phyloP scores from a whole-genome alignment of 768 basidiomycete genomes.

The Leucogyrophana mollusca region DNA sequence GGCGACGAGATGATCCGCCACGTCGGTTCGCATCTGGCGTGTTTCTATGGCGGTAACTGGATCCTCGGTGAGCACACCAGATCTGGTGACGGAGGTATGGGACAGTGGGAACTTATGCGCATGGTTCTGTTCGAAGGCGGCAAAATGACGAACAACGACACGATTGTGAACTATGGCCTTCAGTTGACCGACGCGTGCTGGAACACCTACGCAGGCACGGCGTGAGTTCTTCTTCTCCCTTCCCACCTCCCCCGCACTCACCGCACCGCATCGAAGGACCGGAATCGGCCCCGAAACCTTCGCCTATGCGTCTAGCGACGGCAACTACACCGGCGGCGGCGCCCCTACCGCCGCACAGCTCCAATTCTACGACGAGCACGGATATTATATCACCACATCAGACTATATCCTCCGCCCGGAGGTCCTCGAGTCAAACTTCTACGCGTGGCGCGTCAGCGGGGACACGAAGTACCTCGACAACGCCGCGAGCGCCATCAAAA shows the following conservation, averaged over 20 bases:
- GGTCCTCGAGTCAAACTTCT: conserved; percentile 80
- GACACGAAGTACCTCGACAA: conserved; percentile 65
- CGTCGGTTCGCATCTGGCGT: conserved; percentile 71
- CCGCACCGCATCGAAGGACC: conserved; percentile 40
- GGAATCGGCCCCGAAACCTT: conserved; percentile 78
- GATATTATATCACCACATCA: conserved; percentile 58
- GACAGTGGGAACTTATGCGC: conserved; percentile 5
- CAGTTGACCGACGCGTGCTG: conserved; percentile 70
- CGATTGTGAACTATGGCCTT: conserved; percentile 63
- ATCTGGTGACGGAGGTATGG: not conserved
- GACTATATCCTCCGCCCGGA: conserved; percentile 70
- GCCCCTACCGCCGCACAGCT: conserved; percentile 35
- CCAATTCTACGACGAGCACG: conserved; percentile 57
- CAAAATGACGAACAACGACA: conserved; percentile 64
- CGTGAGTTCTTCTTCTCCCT: conserved; percentile 36
- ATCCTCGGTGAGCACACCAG: conserved; percentile 46
- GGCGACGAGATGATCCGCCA: conserved; percentile 43
- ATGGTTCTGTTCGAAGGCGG: conserved; percentile 44
- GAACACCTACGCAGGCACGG: conserved; percentile 76
- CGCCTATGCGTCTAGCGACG: conserved; percentile 60
- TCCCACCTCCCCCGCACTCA: conserved; percentile 1
- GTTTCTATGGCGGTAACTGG: conserved; percentile 79
- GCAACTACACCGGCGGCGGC: conserved; percentile 56
- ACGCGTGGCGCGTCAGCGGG: conserved; percentile 73
- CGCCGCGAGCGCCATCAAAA: conserved; percentile 54